Base-by-base conservation (phyloP, 805 yeast genomes). In the Diddensiella transvaalensis region DNA sequence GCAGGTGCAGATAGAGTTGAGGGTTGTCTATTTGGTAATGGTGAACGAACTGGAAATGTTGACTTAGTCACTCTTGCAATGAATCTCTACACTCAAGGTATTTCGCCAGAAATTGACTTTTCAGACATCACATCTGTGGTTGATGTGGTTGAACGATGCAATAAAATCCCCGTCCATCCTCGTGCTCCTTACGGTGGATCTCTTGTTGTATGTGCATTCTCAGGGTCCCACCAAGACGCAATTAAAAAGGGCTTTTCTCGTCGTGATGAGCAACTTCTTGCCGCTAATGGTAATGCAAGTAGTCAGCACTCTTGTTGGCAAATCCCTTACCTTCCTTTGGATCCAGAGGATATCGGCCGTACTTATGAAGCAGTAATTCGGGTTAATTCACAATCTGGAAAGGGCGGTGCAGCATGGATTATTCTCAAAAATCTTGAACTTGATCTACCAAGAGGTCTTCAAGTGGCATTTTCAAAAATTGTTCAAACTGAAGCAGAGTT, bases 311-410 rank as follows among this genome's bases (percentile, higher is more conserved):
- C 58, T 21, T 65, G 64, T 45, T 86, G 95, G 95, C 73, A 77
- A 58, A 73, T 86, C 50, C 95, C 95, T 17, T 86, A 86, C 68
- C 74, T 86, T 57, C 95, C 95, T 23, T 74, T 87, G 61, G 95
- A 86, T 63, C 95, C 95, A 40, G 74, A 78, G 57, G 95, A 87
- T 64, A 82, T 86, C 59, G 95, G 95, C 44, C 79, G 93, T 65
- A 84, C 84, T n/a, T 87, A 87, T 69, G 95, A 87, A 68, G 93
- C 95, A n/a, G 85, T 87, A 48, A 86, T 86, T 58, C 79, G 95
- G 62, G 93, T 86, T 64, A 86, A 86, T 68, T 85, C 93, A 10
- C 95, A 86, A 69, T 79, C 87, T 22, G 95, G 95, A 53, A 86
- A 86, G 69, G 95, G 95, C 60, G 95, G 95, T 56, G 85, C 91